These are phyloP conservation scores for Ceratocystis lukuohia DNA, from an alignment of 2,329 filamentous ascomycete genomes.

Conservation along the genomic window DNA sequence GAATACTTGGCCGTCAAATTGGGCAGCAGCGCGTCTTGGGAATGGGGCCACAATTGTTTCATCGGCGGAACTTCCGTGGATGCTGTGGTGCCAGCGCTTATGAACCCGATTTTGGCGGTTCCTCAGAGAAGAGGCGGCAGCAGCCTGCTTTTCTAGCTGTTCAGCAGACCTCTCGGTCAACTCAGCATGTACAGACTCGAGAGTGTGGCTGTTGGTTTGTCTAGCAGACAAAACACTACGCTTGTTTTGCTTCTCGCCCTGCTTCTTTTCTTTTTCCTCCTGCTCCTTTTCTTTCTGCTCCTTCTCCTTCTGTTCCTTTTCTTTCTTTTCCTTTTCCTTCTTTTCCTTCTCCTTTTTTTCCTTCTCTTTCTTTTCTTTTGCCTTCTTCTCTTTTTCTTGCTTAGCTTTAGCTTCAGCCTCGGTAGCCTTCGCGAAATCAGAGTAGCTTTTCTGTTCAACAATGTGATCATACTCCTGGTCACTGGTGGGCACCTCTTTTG, in stretches of 20 bases:
- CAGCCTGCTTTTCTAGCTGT: slow-evolving; percentile 16
- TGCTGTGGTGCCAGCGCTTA: slow-evolving; percentile 18
- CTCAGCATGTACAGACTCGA: slow-evolving; percentile 7
- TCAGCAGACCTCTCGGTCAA: slow-evolving; percentile 1
- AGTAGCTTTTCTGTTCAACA: slow-evolving; percentile 5
- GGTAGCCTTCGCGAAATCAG: background rate
- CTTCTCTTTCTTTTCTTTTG: background rate
- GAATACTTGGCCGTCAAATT: slow-evolving; percentile 30
- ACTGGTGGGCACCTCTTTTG: slow-evolving; percentile 23
- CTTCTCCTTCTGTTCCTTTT: background rate
- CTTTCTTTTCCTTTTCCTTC: background rate
- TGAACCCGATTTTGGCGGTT: slow-evolving; percentile 17
- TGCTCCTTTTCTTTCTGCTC: background rate
- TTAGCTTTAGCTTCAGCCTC: background rate
- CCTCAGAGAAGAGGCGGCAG: slow-evolving; percentile 20
- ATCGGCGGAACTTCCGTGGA: slow-evolving; percentile 17
- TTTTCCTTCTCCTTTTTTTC: background rate
- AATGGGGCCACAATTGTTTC: slow-evolving; percentile 26
- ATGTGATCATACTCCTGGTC: slow-evolving; percentile 17
- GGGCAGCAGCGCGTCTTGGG: slow-evolving; percentile 31
- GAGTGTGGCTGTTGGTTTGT: background rate
- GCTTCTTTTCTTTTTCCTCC: background rate
- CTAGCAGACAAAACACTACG: background rate
- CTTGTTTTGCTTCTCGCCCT: background rate
- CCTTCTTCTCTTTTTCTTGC: background rate